Evolutionary conservation across 1,284 basidiomycete genomes (phyloP), one percentile per base, ranked within the genome.

Genomic region (Meira miltonrushii): DNA sequence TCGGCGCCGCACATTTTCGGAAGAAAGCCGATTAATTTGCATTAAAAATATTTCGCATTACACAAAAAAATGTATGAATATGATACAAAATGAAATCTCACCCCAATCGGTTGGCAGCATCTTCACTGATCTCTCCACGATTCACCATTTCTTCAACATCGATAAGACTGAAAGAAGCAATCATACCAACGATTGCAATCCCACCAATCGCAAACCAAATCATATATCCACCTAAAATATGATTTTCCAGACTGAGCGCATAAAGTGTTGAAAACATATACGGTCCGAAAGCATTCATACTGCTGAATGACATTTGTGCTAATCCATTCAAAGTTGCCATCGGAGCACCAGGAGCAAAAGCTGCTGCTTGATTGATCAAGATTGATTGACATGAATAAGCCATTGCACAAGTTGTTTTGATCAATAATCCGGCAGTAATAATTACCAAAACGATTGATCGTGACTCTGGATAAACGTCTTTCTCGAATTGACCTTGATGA

Each of bases 241-340:
- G 59, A 21, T 61, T 50, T 10, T 59, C 58, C 7, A 70, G 55
- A 1, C 53, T 56, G 1, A 70, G 21, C 12, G 68, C 67, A 48
- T 71, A 72, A 7, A 74, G 55, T 1, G 57, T 62, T 13, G 67
- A 68, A 9, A 63, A 62, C 4, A 56, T 15, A 25, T 66, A 67
- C 2, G 71, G 71, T 2, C 66, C 71, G 7, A 67, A 33, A 1
- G 69, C 69, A 15, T 69, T 54, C 0, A 59, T 57, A 12, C 59
- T n/a, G 17, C 58, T 60, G 10, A 57, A 53, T 2, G 52, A 28
- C 60, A 69, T 70, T 44, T 69, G 68, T 1, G 68, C 62, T 10
- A 72, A 40, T 19, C 60, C 61, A 39, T 72, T 69, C 15, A 71
- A 28, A 9, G 64, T 69, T 0, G 67, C 69, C 21, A 71, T 44